phyloP scores from a whole-genome alignment of 352 stramenopile genomes.

The Globisporangium cederbergense region DNA sequence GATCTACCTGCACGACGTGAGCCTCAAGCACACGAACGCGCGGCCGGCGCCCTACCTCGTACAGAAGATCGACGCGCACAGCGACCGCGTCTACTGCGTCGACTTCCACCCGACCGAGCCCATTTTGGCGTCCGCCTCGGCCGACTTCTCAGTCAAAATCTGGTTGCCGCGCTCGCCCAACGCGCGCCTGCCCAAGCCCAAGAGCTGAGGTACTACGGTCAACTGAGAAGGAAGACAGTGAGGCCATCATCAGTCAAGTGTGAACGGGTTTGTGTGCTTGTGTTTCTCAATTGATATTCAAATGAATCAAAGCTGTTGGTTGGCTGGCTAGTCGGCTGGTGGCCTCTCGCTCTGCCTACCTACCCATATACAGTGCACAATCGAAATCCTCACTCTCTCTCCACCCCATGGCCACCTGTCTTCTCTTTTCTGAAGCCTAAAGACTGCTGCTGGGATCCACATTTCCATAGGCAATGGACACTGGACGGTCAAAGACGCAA shows the following conservation, averaged over 20 bases:
- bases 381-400: background rate
- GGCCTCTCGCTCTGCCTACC: background rate
- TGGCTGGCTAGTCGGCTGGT: background rate
- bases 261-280: background rate
- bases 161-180: constrained; percentile 67
- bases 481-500: background rate
- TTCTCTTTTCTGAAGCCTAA: background rate
- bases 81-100: constrained; percentile 86
- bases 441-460: too few relatives aligned
- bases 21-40: constrained; percentile 44
- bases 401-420: too few relatives aligned
- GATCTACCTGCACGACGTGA: constrained; percentile 87
- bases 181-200: constrained; percentile 51
- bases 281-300: constrained; percentile 1
- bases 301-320: background rate
- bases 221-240: background rate
- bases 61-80: constrained; percentile 86
- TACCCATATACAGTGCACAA: constrained; percentile 11
- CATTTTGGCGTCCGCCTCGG: constrained; percentile 81
- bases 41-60: constrained; percentile 56
- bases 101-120: constrained; percentile 86
- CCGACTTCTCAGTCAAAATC: constrained; percentile 85
- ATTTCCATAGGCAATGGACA: background rate
- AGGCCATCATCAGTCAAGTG: background rate
- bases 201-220: constrained; percentile 28